Evolutionary conservation across 495 filamentous ascomycete species (phyloP), one percentile per base, ranked within the genome.

Genomic region (Aspergillus mulundensis): DNA sequence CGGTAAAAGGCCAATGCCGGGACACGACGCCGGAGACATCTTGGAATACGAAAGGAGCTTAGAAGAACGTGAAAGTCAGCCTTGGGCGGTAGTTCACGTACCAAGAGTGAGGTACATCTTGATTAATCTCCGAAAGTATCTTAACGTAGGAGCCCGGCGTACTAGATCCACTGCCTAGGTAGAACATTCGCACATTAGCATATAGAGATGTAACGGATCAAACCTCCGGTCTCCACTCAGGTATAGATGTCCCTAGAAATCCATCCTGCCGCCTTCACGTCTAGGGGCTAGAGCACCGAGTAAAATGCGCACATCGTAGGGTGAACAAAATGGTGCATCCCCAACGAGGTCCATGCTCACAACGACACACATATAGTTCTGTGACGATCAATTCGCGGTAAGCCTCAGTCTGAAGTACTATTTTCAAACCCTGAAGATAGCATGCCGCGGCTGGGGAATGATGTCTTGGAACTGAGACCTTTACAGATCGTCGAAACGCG

Each of bases 381-480:
- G 32, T 36, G 32, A 36, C 32, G 32, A 15, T 6, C 12, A 36
- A 14, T 36, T 36, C 32, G 32, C 32, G 2, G 32, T 36, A 21
- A 14, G 46, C 49, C 20, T 48, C 50, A 41, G 36, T 42, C 48
- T 46, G 40, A 53, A 48, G 21, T 19, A 30, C 21, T 30, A 43
- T 19, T 18, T 39, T 25, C 32, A 47, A 30, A 16, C 19, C 21
- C 19, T 46, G 47, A 52, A 19, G 45, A 39, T 40, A 28, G 47
- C 48, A 57, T 50, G 46, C 18, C 46, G 45, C 19, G 30, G 11
- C 7, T 16, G 24, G 21, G 25, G 42, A 45, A n/a, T 15, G n/a
- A 21, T 16, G 39, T 36, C 32, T 16, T 18, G 24, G 28, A 57
- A 11, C 24, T 50, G 48, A 38, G 16, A 30, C 24, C 15, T 34